Evolutionary conservation across 495 filamentous ascomycete species (phyloP).

Genomic region (Penicillium diatomitis): DNA sequence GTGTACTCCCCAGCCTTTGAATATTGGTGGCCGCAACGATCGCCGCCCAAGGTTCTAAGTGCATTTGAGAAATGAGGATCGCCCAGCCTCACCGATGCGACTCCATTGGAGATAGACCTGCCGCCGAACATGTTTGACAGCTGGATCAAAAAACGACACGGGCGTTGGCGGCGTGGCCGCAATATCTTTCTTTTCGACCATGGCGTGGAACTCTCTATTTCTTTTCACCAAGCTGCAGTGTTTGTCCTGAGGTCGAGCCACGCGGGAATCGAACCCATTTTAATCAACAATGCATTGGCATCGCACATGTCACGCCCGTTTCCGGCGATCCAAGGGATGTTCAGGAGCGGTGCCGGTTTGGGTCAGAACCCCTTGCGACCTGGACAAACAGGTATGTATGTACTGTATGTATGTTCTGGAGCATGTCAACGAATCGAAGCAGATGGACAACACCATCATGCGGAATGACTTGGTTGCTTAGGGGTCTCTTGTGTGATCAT

Average conservation of each 20-base stretch:
- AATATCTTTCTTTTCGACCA: background rate
- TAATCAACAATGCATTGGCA: background rate
- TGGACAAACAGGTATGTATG: background rate
- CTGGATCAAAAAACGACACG: slow-evolving; percentile 44
- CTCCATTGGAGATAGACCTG: slow-evolving; percentile 32
- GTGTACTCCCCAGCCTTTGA: no score
- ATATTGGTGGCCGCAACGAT: no score
- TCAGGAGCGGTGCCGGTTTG: slow-evolving; percentile 2
- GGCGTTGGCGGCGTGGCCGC: slow-evolving; percentile 15
- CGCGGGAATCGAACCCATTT: background rate
- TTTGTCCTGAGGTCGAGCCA: no score
- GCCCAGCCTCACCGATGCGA: slow-evolving; percentile 16
- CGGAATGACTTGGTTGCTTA: no score
- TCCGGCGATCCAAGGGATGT: slow-evolving; percentile 1
- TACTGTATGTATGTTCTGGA: background rate
- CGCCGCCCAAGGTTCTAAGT: no score
- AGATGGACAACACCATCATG: no score
- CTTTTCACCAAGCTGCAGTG: no score
- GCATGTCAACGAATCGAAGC: no score
- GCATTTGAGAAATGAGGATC: background rate
- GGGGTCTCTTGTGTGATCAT: no score
- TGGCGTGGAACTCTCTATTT: no score
- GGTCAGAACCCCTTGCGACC: background rate
- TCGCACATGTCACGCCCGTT: slow-evolving; percentile 1
- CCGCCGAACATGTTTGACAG: slow-evolving; percentile 36